These are phyloP conservation scores for Penicillium canariense DNA, from an alignment of 495 filamentous ascomycete genomes.

Conservation along the genomic window DNA sequence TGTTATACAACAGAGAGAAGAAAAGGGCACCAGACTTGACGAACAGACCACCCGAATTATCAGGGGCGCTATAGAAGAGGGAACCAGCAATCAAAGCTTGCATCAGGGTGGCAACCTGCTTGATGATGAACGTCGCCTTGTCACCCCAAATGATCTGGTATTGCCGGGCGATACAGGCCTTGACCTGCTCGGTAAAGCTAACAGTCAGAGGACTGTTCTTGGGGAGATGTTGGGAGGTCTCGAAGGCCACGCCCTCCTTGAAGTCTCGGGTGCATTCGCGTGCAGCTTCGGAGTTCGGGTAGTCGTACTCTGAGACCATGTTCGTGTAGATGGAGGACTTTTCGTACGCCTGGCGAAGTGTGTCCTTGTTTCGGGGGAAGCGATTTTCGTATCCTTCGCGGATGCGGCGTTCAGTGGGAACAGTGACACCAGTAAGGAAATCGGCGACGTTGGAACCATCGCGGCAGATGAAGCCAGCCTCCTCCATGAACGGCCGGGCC, in stretches of 20 bases:
- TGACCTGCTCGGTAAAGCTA: conserved; percentile 56
- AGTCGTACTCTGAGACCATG: conserved; percentile 50
- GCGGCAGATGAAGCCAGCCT: conserved; percentile 62
- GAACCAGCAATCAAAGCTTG: conserved; percentile 44
- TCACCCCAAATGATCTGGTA: conserved; percentile 61
- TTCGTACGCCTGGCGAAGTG: conserved; percentile 39
- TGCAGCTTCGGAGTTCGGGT: conserved; percentile 44
- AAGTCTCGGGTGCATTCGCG: conserved; percentile 47
- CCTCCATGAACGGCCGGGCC: conserved; percentile 65
- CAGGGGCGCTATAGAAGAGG: conserved; percentile 38
- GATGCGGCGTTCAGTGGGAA: conserved; percentile 61
- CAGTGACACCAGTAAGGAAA: conserved; percentile 69
- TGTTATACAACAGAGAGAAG: conserved; percentile 72
- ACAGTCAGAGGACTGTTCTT: conserved; percentile 55
- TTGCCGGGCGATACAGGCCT: conserved; percentile 52
- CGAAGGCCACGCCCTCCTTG: conserved; percentile 44
- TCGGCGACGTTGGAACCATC: conserved; percentile 69
- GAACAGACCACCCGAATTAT: conserved; percentile 46
- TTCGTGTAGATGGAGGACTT: conserved; percentile 31
- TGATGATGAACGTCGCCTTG: conserved; percentile 58
- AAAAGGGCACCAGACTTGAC: conserved; percentile 60
- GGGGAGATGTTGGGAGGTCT: conserved; percentile 38
- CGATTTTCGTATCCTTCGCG: conserved; percentile 49
- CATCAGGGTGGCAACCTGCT: conserved; percentile 46
- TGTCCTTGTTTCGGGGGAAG: conserved; percentile 48